Evolutionary conservation across 768 basidiomycete species (phyloP).

Genomic region (Phylloporus rhodoxanthus): DNA sequence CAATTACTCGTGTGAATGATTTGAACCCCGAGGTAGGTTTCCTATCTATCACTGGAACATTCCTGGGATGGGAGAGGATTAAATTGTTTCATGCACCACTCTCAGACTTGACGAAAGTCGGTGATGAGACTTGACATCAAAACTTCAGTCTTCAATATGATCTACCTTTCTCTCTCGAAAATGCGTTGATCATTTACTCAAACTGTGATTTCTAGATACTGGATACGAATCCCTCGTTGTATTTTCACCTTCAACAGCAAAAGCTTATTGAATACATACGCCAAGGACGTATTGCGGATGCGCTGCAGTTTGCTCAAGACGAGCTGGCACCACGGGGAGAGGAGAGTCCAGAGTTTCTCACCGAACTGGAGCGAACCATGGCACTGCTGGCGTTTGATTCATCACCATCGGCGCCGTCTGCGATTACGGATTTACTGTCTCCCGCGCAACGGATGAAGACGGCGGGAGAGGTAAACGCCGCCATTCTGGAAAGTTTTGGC

Average conservation of each 20-base stretch:
- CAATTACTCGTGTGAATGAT: slow-evolving; percentile 93
- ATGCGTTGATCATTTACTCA: slow-evolving; percentile 12
- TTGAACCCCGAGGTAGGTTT: slow-evolving; percentile 89
- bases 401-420: slow-evolving; percentile 44
- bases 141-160: slow-evolving; percentile 99
- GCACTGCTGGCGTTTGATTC: slow-evolving; percentile 81
- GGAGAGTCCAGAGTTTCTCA: slow-evolving; percentile 88
- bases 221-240: slow-evolving; percentile 88
- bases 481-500: slow-evolving; percentile 86
- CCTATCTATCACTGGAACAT: slow-evolving; percentile 1
- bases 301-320: slow-evolving; percentile 85
- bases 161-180: slow-evolving; percentile 20
- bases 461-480: slow-evolving; percentile 93
- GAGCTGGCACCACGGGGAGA: slow-evolving; percentile 94
- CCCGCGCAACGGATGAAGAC: slow-evolving; percentile 88
- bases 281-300: slow-evolving; percentile 68
- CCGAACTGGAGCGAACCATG: slow-evolving; percentile 93
- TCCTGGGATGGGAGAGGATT: slow-evolving; percentile 56
- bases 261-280: slow-evolving; percentile 94
- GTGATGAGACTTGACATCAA: slow-evolving; percentile 77
- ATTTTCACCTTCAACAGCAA: slow-evolving; percentile 95
- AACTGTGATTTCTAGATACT: slow-evolving; percentile 61
- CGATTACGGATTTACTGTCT: slow-evolving; percentile 74
- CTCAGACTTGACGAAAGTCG: slow-evolving; percentile 71
- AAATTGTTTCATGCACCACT: slow-evolving; percentile 97